A percentile compares a stretch with the other conserved stretches of the same genome.
phyloP scores from a whole-genome alignment of 495 filamentous ascomycete genomes.

The Penicillium angulare region DNA sequence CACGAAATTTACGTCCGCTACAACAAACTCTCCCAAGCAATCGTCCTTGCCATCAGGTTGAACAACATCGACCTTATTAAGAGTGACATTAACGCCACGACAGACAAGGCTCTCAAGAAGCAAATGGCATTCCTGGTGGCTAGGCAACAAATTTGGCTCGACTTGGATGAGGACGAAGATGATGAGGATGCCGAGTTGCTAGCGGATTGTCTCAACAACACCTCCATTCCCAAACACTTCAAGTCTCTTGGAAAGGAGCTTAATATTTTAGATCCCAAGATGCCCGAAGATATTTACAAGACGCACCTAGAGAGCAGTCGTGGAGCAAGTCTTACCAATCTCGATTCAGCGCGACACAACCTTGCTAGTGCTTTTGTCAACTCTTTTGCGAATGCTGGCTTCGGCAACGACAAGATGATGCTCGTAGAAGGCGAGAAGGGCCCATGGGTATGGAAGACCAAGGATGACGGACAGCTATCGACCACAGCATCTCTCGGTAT shows the following conservation, averaged over 20 bases:
- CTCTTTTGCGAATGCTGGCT: slow-evolving; percentile 92
- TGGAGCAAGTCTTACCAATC: slow-evolving; percentile 86
- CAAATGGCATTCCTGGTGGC: slow-evolving; percentile 94
- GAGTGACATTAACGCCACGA: slow-evolving; percentile 72
- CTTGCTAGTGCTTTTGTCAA: slow-evolving; percentile 96
- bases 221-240: slow-evolving; percentile 85
- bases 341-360: slow-evolving; percentile 94
- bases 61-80: slow-evolving; percentile 82
- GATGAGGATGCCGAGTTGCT: slow-evolving; percentile 69
- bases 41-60: slow-evolving; percentile 88
- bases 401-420: slow-evolving; percentile 96
- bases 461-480: slow-evolving; percentile 95
- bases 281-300: slow-evolving; percentile 99
- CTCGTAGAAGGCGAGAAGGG: slow-evolving; percentile 74
- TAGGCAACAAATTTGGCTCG: slow-evolving; percentile 84
- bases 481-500: slow-evolving; percentile 91
- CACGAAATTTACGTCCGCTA: slow-evolving; percentile 91
- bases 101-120: slow-evolving; percentile 80
- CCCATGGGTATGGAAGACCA: slow-evolving; percentile 98
- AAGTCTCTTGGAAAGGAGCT: slow-evolving; percentile 91
- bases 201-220: slow-evolving; percentile 80
- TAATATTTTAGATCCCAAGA: slow-evolving; percentile 94
- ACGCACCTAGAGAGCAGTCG: slow-evolving; percentile 94
- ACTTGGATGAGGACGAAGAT: slow-evolving; percentile 55
- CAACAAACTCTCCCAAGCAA: slow-evolving; percentile 87